Conservation (phyloP, 2,329 filamentous ascomycete genomes). For the Calonectria honghensis region DNA sequence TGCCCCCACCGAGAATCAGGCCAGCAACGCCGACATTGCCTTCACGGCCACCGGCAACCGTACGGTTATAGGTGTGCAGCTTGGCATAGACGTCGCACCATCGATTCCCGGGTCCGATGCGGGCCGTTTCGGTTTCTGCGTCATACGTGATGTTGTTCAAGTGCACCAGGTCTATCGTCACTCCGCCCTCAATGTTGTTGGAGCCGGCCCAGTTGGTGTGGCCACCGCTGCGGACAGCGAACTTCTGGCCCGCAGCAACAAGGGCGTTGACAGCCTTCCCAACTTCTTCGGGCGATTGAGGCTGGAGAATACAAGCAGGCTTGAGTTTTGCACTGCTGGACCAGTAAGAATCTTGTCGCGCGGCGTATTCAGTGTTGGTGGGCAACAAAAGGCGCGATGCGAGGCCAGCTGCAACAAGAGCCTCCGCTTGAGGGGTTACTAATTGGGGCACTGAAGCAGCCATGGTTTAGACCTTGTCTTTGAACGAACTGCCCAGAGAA, state of each 20-base stretch:
- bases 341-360: constrained; percentile 46
- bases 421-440: constrained; percentile 31
- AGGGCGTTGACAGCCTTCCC: neutral
- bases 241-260: constrained; percentile 31
- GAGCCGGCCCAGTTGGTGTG: constrained; percentile 57
- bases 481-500: neutral
- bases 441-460: constrained; percentile 10
- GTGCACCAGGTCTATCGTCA: constrained; percentile 54
- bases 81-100: neutral
- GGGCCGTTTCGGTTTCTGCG: constrained; percentile 19
- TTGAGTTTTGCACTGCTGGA: constrained; percentile 6
- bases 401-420: constrained; percentile 41
- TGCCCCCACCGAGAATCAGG: neutral
- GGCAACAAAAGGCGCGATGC: constrained; percentile 35
- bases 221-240: constrained; percentile 57
- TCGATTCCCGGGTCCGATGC: constrained; percentile 54
- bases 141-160: constrained; percentile 56
- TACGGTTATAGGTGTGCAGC: neutral
- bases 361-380: constrained; percentile 36
- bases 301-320: neutral
- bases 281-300: neutral
- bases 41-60: neutral
- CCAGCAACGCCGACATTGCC: neutral
- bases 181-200: constrained; percentile 53
- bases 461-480: constrained; percentile 5